Conservation (phyloP, 2,329 filamentous ascomycete genomes). For the Leptosphaerulina australis region DNA sequence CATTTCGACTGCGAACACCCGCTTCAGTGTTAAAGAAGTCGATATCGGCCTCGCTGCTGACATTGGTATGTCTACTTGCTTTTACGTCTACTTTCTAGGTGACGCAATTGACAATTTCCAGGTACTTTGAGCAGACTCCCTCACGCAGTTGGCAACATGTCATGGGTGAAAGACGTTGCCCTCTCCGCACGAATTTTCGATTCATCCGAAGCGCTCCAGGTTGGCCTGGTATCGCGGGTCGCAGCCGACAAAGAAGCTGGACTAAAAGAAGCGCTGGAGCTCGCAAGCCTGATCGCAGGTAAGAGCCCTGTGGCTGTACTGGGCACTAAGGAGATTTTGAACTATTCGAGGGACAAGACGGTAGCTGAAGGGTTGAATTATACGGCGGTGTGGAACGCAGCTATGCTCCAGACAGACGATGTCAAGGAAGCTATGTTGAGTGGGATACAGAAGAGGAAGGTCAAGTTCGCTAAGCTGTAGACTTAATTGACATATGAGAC, state of each 20-base stretch:
- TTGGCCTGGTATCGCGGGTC: constrained; percentile 73
- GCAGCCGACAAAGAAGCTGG: constrained; percentile 63
- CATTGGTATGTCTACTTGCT: constrained; percentile 71
- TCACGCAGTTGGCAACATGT: constrained; percentile 71
- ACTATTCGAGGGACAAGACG: constrained; percentile 78
- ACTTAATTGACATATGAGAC: too few species aligned
- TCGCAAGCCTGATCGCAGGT: constrained; percentile 69
- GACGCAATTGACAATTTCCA: not conserved
- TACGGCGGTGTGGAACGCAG: constrained; percentile 85
- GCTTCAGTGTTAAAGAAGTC: constrained; percentile 78
- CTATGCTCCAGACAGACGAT: constrained; percentile 80
- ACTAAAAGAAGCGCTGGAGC: constrained; percentile 57
- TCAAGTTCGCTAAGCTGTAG: constrained; percentile 83
- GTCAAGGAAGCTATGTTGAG: constrained; percentile 75
- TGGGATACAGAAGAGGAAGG: constrained; percentile 76
- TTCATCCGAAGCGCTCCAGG: constrained; percentile 70
- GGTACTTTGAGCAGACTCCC: constrained; percentile 60
- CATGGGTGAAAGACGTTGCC: constrained; percentile 81
- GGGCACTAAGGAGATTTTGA: constrained; percentile 85
- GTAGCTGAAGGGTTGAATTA: constrained; percentile 81
- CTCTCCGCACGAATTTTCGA: constrained; percentile 73
- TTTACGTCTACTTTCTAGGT: not conserved
- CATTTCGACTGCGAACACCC: constrained; percentile 64
- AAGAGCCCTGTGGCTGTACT: constrained; percentile 91
- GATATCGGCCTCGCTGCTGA: constrained; percentile 82